Conservation (phyloP, 805 yeast genomes). For the Kodamaea laetipori region DNA sequence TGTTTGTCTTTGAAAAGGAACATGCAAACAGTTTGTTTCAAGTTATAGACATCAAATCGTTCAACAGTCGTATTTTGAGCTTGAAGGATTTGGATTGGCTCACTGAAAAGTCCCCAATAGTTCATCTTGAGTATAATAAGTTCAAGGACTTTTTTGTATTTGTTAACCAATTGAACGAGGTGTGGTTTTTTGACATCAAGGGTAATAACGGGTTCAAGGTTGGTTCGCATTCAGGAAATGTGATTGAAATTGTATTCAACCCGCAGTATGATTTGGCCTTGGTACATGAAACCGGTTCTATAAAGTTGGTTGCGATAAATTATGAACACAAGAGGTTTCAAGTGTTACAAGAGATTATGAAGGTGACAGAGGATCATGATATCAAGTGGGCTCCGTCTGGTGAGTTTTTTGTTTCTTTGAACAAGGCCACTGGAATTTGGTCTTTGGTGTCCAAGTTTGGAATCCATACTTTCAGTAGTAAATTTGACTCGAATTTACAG, state of each 20-base stretch:
- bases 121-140: conserved; percentile 27
- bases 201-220: conserved; percentile 5
- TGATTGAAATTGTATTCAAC: conserved; percentile 21
- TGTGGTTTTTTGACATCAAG: conserved; percentile 23
- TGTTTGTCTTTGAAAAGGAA: conserved; percentile 32
- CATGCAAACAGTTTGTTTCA: conserved; percentile 27
- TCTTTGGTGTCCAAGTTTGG: conserved; percentile 39
- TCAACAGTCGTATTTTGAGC: conserved; percentile 29
- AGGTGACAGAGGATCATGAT: neutral
- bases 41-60: conserved; percentile 34
- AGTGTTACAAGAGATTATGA: neutral
- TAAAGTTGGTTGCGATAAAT: neutral
- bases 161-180: conserved; percentile 26
- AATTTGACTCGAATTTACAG: conserved; percentile 10
- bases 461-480: conserved; percentile 29
- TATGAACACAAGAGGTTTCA: conserved; percentile 5
- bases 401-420: conserved; percentile 27
- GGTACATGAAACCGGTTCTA: neutral
- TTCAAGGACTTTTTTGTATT: conserved; percentile 31
- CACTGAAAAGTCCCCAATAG: conserved; percentile 19
- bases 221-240: conserved; percentile 17
- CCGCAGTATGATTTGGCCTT: conserved; percentile 26
- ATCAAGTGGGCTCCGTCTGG: conserved; percentile 41
- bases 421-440: conserved; percentile 30
- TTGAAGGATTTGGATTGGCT: conserved; percentile 35